Percentiles rank a stretch among this genome's conserved stretches.
Conservation (phyloP, 805 yeast species). For the Lipomyces japonicus region DNA sequence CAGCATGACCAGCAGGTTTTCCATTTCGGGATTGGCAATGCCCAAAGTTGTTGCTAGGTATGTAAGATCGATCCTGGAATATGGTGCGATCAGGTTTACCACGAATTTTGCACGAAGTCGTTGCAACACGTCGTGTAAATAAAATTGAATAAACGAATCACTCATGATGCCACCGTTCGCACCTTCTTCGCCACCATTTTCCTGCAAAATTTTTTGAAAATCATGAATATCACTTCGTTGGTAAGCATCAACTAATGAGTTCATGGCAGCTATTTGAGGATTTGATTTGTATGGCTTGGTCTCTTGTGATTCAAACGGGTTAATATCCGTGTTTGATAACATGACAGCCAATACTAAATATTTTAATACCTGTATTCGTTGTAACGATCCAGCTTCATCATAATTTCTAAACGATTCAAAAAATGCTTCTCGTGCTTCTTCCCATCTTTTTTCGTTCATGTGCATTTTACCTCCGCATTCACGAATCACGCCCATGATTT, state of each 20-base stretch:
- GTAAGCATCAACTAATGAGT: constrained; percentile 38
- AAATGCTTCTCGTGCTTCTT: constrained; percentile 52
- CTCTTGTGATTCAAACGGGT: constrained; percentile 71
- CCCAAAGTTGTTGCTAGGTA: constrained; percentile 31
- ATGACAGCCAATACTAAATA: constrained; percentile 60
- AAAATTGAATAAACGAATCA: constrained; percentile 29
- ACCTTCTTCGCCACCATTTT: constrained; percentile 18
- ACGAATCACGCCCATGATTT: constrained; percentile 65
- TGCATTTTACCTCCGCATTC: constrained; percentile 73
- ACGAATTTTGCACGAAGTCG: constrained; percentile 34
- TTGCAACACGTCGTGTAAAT: constrained; percentile 31
- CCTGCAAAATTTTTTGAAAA: constrained; percentile 25
- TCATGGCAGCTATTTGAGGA: constrained; percentile 36
- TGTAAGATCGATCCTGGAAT: constrained; percentile 32
- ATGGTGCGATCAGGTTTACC: constrained; percentile 35
- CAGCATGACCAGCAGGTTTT: constrained; percentile 30
- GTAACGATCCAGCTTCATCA: constrained; percentile 63
- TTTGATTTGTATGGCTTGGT: constrained; percentile 49
- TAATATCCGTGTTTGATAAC: constrained; percentile 53
- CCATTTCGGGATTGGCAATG: constrained; percentile 26
- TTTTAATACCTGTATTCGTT: constrained; percentile 55
- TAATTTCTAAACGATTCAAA: constrained; percentile 57
- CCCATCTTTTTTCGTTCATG: constrained; percentile 58
- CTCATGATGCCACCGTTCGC: constrained; percentile 27
- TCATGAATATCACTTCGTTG: constrained; percentile 29